Conservation (phyloP, 2,329 filamentous ascomycete species). For the Penicillium decumbens region DNA sequence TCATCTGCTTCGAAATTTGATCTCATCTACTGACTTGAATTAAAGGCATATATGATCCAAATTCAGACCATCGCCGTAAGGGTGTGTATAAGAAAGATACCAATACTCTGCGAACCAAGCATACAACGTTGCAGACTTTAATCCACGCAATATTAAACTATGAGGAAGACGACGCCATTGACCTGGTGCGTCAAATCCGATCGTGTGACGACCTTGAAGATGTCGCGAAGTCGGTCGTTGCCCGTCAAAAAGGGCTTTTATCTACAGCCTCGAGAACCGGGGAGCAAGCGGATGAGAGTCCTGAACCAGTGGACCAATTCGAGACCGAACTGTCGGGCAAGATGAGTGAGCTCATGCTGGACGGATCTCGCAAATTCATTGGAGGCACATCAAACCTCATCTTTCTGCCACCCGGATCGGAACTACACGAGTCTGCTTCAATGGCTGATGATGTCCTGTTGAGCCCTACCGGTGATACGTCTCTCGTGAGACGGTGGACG, state of each 20-base stretch:
- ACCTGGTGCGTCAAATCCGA: slow-evolving; percentile 78
- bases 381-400: slow-evolving; percentile 93
- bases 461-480: slow-evolving; percentile 50
- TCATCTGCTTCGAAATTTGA: neutral
- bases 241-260: slow-evolving; percentile 48
- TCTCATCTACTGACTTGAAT: slow-evolving; percentile 11
- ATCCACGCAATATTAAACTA: slow-evolving; percentile 90
- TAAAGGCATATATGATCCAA: slow-evolving; percentile 90
- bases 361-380: slow-evolving; percentile 84
- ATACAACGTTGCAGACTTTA: slow-evolving; percentile 83
- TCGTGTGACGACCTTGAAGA: slow-evolving; percentile 72
- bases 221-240: slow-evolving; percentile 57
- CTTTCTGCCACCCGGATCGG: slow-evolving; percentile 59
- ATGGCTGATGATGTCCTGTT: slow-evolving; percentile 45
- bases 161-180: slow-evolving; percentile 81
- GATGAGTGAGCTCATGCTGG: slow-evolving; percentile 85
- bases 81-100: slow-evolving; percentile 94
- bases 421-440: slow-evolving; percentile 37
- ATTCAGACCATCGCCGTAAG: slow-evolving; percentile 91
- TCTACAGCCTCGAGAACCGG: slow-evolving; percentile 37
- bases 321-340: slow-evolving; percentile 84
- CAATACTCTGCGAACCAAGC: slow-evolving; percentile 79
- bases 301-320: slow-evolving; percentile 45
- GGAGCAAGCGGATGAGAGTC: slow-evolving; percentile 36
- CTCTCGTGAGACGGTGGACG: slow-evolving; percentile 82